phyloP scores from a whole-genome alignment of 73 alveolate genomes.

The Paramecium bursaria region DNA sequence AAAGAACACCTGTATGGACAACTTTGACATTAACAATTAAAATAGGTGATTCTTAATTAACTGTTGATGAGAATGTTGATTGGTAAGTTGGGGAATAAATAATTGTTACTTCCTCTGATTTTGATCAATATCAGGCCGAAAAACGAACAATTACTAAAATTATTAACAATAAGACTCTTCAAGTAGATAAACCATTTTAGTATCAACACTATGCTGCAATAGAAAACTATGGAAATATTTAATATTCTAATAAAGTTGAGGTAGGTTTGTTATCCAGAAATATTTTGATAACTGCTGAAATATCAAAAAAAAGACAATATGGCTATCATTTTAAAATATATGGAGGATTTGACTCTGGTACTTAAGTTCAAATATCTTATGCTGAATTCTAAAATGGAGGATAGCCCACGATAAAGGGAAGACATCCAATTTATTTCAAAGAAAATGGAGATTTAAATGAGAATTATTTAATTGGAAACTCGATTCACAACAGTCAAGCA shows the following conservation, averaged over 20 bases:
- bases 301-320: no score
- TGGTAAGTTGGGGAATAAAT: constrained; percentile 84
- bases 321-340: no score
- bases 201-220: constrained; percentile 73
- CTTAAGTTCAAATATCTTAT: no score
- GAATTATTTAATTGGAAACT: no score
- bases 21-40: constrained; percentile 74
- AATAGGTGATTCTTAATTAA: constrained; percentile 62
- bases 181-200: constrained; percentile 62
- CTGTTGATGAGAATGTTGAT: constrained; percentile 67
- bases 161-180: constrained; percentile 48
- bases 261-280: not conserved
- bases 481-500: no score
- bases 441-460: no score
- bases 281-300: no score
- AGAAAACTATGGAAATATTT: not conserved
- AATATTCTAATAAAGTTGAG: not conserved
- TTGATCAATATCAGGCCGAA: constrained; percentile 76
- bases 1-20: constrained; percentile 79
- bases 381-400: no score
- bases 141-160: constrained; percentile 63
- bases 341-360: no score
- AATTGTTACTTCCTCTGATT: constrained; percentile 78
- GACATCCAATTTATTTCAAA: no score
- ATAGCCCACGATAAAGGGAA: no score